Evolutionary conservation across 2,329 filamentous ascomycete species (phyloP).

Genomic region (Xylariaceae sp.): DNA sequence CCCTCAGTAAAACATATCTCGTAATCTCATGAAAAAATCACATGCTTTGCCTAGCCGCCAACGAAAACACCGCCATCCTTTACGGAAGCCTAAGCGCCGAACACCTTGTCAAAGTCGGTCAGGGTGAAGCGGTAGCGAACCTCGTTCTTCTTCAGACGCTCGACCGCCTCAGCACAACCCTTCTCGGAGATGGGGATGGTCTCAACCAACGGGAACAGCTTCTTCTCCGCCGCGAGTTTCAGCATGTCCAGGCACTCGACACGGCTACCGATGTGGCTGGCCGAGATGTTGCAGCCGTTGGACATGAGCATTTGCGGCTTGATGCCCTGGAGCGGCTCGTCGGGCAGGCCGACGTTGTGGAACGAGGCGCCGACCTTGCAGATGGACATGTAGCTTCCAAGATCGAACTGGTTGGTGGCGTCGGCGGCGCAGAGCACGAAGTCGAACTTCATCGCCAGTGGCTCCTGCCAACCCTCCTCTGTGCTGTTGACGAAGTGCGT

Average conservation of each 20-base stretch:
- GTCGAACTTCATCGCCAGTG: conserved; percentile 46
- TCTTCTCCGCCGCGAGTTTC: conserved; percentile 52
- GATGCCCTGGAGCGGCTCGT: conserved; percentile 41
- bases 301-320: conserved; percentile 38
- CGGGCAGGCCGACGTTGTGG: conserved; percentile 53
- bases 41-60: too few relatives aligned
- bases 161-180: conserved; percentile 64
- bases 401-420: conserved; percentile 48
- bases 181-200: conserved; percentile 60
- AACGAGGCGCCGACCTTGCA: conserved; percentile 50
- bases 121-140: conserved; percentile 69
- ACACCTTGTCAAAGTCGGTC: conserved; percentile 61
- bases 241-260: conserved; percentile 55
- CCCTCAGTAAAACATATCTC: too few relatives aligned
- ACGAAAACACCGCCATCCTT: not conserved
- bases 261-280: conserved; percentile 56
- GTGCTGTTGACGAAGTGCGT: conserved; percentile 44
- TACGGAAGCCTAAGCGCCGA: conserved; percentile 37
- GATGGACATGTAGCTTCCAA: conserved; percentile 45
- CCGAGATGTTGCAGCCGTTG: conserved; percentile 35
- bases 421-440: conserved; percentile 48
- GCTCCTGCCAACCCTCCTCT: conserved; percentile 52
- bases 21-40: too few relatives aligned
- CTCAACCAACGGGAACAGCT: conserved; percentile 44
- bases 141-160: conserved; percentile 64